phyloP scores from a whole-genome alignment of 495 filamentous ascomycete genomes.

The Aspergillus homomorphus region DNA sequence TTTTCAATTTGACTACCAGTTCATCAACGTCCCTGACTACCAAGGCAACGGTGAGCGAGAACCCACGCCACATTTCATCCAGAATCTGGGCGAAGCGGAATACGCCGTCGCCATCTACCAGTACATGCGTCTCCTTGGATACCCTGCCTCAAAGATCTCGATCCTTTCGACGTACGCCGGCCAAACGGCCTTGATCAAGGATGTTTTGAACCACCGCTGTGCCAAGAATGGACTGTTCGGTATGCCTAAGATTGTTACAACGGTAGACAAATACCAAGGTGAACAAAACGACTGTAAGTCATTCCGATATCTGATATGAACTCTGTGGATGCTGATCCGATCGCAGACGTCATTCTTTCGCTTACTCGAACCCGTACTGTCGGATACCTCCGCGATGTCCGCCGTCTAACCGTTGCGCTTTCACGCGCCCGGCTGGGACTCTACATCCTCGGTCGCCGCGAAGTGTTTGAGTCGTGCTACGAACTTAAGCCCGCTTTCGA shows the following conservation, averaged over 20 bases:
- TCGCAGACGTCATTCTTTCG: constrained; percentile 83
- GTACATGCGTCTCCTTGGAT: constrained; percentile 96
- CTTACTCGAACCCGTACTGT: constrained; percentile 82
- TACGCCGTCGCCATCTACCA: constrained; percentile 94
- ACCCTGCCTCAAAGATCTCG: constrained; percentile 85
- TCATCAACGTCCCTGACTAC: constrained; percentile 94
- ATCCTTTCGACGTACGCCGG: constrained; percentile 94
- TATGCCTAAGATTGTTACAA: constrained; percentile 83
- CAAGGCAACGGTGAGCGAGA: constrained; percentile 86
- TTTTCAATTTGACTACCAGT: constrained; percentile 92
- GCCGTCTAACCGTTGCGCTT: constrained; percentile 93
- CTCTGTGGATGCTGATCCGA: constrained; percentile 17
- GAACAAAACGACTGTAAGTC: constrained; percentile 97
- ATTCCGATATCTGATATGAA: constrained; percentile 1
- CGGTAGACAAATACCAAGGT: constrained; percentile 98
- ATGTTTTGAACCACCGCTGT: constrained; percentile 85
- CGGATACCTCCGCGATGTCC: constrained; percentile 92
- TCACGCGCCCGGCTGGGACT: constrained; percentile 89
- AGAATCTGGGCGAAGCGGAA: constrained; percentile 96
- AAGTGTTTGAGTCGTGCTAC: constrained; percentile 84
- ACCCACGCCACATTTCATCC: constrained; percentile 93
- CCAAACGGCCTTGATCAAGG: constrained; percentile 85
- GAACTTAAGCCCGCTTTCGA: constrained; percentile 87
- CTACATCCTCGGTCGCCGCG: constrained; percentile 87
- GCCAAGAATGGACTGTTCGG: constrained; percentile 82